These are phyloP conservation scores for Craterostigma plantagineum DNA, from an alignment of 257 asterid genomes.

Conservation along the genomic window DNA sequence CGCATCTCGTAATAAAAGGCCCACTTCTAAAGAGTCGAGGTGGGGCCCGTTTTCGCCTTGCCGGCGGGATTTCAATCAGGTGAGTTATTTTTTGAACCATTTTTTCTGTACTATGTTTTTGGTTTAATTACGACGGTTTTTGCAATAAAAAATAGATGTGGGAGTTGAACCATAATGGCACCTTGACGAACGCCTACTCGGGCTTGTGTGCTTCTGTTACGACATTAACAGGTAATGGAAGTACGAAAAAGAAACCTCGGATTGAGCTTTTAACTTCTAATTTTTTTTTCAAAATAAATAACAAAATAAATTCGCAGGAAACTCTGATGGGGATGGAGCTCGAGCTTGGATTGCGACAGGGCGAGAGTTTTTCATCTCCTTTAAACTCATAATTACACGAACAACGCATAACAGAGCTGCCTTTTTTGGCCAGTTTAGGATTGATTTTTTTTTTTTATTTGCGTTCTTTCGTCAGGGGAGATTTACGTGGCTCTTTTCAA, in stretches of 20 bases:
- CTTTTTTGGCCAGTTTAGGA: too few relatives aligned
- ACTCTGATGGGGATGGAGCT: slow-evolving; percentile 16
- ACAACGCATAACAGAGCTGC: too few relatives aligned
- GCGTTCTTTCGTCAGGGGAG: slow-evolving; percentile 52
- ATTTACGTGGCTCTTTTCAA: slow-evolving; percentile 72
- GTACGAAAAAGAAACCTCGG: neutral
- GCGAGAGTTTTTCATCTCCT: slow-evolving; percentile 22
- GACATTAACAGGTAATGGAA: slow-evolving; percentile 26
- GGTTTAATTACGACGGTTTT: too few relatives aligned
- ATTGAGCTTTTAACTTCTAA: neutral
- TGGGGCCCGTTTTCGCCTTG: slow-evolving; percentile 67
- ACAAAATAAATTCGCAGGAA: slow-evolving; percentile 23
- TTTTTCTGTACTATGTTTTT: too few relatives aligned
- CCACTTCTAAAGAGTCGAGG: slow-evolving; percentile 36
- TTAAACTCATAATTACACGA: slow-evolving; percentile 7
- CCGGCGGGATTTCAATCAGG: slow-evolving; percentile 57
- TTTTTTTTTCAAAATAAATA: too few relatives aligned
- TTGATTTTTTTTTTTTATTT: neutral
- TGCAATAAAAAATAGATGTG: slow-evolving; percentile 78
- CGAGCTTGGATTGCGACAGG: slow-evolving; percentile 87
- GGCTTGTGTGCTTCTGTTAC: slow-evolving; percentile 68
- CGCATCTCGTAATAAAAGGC: slow-evolving; percentile 46
- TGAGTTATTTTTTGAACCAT: too few relatives aligned
- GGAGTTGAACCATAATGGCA: slow-evolving; percentile 61
- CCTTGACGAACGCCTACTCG: slow-evolving; percentile 57